phyloP scores from a whole-genome alignment of 257 asterid species.

The Avicennia marina region DNA sequence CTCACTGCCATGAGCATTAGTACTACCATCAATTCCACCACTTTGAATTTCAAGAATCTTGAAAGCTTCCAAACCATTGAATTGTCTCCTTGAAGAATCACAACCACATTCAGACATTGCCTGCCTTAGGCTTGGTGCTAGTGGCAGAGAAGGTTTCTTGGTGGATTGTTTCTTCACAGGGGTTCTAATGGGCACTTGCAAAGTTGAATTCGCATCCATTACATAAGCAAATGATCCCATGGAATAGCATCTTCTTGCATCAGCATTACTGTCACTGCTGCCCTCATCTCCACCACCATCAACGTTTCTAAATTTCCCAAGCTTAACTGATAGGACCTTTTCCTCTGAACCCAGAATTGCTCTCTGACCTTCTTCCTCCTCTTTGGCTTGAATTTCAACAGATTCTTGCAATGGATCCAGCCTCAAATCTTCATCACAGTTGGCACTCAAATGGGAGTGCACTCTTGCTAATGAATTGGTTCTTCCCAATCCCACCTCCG shows the following conservation, averaged over 20 bases:
- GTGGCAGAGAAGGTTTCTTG: slow-evolving; percentile 49
- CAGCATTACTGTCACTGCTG: slow-evolving; percentile 25
- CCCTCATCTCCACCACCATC: slow-evolving; percentile 42
- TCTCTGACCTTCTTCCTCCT: slow-evolving; percentile 24
- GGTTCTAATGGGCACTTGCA: slow-evolving; percentile 77
- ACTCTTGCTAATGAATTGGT: slow-evolving; percentile 31
- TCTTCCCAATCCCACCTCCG: slow-evolving; percentile 14
- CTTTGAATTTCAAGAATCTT: slow-evolving; percentile 1
- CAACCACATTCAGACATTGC: slow-evolving; percentile 84
- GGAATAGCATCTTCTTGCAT: slow-evolving; percentile 80
- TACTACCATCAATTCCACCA: not conserved
- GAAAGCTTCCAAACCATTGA: slow-evolving; percentile 56
- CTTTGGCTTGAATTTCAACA: slow-evolving; percentile 43
- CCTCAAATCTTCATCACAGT: slow-evolving; percentile 21
- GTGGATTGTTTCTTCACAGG: slow-evolving; percentile 48
- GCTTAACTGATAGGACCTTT: slow-evolving; percentile 67
- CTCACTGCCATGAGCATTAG: not conserved
- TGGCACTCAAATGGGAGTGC: slow-evolving; percentile 43
- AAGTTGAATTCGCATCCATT: slow-evolving; percentile 61
- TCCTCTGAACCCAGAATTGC: slow-evolving; percentile 25
- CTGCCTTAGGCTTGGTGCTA: slow-evolving; percentile 52
- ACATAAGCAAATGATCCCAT: slow-evolving; percentile 97
- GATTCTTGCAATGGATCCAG: slow-evolving; percentile 31
- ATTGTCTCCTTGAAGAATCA: slow-evolving; percentile 75
- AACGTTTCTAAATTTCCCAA: slow-evolving; percentile 74